phyloP scores from a whole-genome alignment of 148 eudicot genomes.

The Spergularia bocconei region DNA sequence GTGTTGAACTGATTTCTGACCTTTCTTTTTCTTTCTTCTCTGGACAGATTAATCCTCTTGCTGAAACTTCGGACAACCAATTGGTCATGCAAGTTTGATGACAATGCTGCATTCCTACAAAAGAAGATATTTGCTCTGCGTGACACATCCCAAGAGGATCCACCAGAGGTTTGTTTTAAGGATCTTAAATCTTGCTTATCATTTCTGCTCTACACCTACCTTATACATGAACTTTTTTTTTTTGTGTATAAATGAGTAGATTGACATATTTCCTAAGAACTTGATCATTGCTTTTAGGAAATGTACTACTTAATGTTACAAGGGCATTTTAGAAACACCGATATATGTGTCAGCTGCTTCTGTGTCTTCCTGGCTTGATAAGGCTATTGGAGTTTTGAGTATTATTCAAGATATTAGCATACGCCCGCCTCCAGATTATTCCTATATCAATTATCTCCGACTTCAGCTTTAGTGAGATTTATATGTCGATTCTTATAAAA shows the following conservation, averaged over 20 bases:
- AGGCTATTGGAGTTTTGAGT: neutral
- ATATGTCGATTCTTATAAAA: too few species aligned
- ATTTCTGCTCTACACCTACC: neutral
- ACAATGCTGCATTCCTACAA: conserved; percentile 92
- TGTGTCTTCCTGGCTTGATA: neutral
- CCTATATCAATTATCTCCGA: too few species aligned
- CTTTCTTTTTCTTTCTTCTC: neutral
- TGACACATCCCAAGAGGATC: conserved; percentile 96
- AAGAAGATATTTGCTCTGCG: conserved; percentile 93
- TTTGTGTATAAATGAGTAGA: too few species aligned
- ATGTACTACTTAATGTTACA: neutral
- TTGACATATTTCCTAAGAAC: neutral
- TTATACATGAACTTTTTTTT: too few species aligned
- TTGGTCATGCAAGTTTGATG: conserved; percentile 94
- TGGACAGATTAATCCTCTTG: conserved; percentile 82
- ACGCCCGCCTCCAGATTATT: neutral
- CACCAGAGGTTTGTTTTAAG: conserved; percentile 74
- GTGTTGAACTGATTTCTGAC: neutral
- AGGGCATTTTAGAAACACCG: neutral
- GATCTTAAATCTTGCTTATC: neutral
- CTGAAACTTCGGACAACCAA: conserved; percentile 81
- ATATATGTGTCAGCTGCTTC: neutral
- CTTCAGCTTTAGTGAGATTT: neutral
- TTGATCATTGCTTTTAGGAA: neutral
- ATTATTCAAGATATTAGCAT: neutral